Evolutionary conservation across 352 stramenopile species (phyloP).

Genomic region (Plasmopara halstedii): DNA sequence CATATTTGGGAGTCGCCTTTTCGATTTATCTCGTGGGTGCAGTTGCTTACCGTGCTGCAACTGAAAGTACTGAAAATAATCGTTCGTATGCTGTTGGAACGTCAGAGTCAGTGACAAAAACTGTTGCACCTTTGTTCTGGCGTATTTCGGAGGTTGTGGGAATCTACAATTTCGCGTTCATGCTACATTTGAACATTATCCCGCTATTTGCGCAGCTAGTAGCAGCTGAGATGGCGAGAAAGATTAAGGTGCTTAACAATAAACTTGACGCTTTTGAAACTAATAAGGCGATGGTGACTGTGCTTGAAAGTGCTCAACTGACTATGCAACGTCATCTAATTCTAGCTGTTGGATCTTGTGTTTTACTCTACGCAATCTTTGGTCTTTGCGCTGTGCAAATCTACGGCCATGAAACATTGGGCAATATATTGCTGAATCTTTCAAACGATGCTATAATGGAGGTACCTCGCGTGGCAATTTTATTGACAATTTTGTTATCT

Average conservation of each 20-base stretch:
- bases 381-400: slow-evolving; percentile 50
- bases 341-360: slow-evolving; percentile 33
- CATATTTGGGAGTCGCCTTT: slow-evolving; percentile 63
- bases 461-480: slow-evolving; percentile 50
- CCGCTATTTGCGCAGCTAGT: slow-evolving; percentile 57
- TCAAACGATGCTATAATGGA: slow-evolving; percentile 64
- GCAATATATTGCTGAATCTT: slow-evolving; percentile 77
- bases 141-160: slow-evolving; percentile 51
- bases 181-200: slow-evolving; percentile 77
- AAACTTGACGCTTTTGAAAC: too few relatives aligned
- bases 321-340: slow-evolving; percentile 44
- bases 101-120: background rate
- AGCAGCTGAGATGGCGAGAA: slow-evolving; percentile 11
- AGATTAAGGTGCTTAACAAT: slow-evolving; percentile 8
- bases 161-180: slow-evolving; percentile 84
- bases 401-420: slow-evolving; percentile 49
- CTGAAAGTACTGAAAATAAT: slow-evolving; percentile 7
- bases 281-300: slow-evolving; percentile 6
- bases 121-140: slow-evolving; percentile 26
- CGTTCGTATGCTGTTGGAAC: background rate
- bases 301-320: slow-evolving; percentile 14
- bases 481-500: slow-evolving; percentile 69
- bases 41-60: slow-evolving; percentile 43
- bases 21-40: slow-evolving; percentile 61
- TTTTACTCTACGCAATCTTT: slow-evolving; percentile 57